Conservation (phyloP, 306 rosid genomes). For the Alnus rubra region DNA sequence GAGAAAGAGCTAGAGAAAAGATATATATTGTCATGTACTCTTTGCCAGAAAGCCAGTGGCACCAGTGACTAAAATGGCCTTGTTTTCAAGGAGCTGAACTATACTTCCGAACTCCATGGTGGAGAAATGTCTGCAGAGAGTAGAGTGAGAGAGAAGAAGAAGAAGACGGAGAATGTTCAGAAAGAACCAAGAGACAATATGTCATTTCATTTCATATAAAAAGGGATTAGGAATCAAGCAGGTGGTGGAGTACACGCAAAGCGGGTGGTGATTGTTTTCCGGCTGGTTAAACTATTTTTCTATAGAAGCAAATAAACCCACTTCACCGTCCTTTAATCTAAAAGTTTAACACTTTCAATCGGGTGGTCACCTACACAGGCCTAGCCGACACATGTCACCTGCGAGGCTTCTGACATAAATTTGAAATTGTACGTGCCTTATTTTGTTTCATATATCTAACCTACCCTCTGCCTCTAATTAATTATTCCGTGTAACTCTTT, state of each 20-base stretch:
- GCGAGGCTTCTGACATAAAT: background rate
- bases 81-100: constrained; percentile 48
- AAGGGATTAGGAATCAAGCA: constrained; percentile 15
- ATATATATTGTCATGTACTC: constrained; percentile 30
- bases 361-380: background rate
- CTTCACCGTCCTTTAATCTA: background rate
- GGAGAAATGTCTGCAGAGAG: constrained; percentile 6
- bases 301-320: background rate
- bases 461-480: background rate
- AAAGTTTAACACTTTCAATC: too few species aligned
- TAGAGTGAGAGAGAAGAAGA: background rate
- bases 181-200: background rate
- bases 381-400: background rate
- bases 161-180: background rate
- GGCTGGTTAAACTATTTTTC: background rate
- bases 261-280: background rate
- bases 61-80: constrained; percentile 60
- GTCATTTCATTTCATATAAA: constrained; percentile 6
- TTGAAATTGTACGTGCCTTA: background rate
- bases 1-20: background rate
- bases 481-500: background rate
- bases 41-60: constrained; percentile 78
- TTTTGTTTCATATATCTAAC: background rate
- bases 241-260: constrained; percentile 18
- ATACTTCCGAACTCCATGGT: constrained; percentile 71